phyloP scores from a whole-genome alignment of 108 stramenopile species.

The Fragilaria crotonensis region DNA sequence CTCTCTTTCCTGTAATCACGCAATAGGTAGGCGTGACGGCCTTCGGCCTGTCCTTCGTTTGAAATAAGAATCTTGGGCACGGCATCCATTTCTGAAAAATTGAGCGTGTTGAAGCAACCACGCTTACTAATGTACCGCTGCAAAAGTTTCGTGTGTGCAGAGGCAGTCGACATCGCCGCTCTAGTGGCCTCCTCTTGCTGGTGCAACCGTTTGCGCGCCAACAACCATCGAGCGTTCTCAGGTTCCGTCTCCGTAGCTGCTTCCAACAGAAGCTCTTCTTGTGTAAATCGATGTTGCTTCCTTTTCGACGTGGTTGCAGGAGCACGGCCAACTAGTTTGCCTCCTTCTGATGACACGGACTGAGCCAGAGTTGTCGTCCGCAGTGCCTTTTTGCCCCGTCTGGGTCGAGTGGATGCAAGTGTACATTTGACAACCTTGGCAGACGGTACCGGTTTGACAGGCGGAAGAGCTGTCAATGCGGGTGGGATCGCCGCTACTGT shows the following conservation, averaged over 20 bases:
- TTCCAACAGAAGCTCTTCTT: slow-evolving; percentile 82
- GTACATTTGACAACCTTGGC: slow-evolving; percentile 1
- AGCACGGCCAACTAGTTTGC: slow-evolving; percentile 8
- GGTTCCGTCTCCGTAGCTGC: slow-evolving; percentile 63
- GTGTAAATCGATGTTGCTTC: slow-evolving; percentile 41
- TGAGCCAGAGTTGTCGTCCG: neutral
- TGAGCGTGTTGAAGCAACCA: slow-evolving; percentile 66
- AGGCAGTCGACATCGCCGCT: slow-evolving; percentile 7
- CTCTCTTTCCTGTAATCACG: slow-evolving; percentile 71
- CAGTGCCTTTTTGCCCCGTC: slow-evolving; percentile 3
- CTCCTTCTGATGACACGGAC: too few species aligned
- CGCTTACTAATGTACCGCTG: slow-evolving; percentile 36
- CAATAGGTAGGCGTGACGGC: slow-evolving; percentile 28
- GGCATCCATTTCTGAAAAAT: slow-evolving; percentile 80
- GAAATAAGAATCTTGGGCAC: slow-evolving; percentile 61
- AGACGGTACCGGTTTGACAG: neutral
- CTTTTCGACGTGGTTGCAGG: slow-evolving; percentile 4
- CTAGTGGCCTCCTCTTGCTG: slow-evolving; percentile 32
- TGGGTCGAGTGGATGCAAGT: slow-evolving; percentile 8
- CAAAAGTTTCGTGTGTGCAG: neutral
- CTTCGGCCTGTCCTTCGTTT: neutral
- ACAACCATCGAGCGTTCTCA: slow-evolving; percentile 69
- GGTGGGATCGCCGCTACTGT: neutral
- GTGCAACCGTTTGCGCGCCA: slow-evolving; percentile 42
- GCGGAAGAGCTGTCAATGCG: neutral